phyloP scores from a whole-genome alignment of 2,329 filamentous ascomycete genomes.

The Didymella arachidicola region DNA sequence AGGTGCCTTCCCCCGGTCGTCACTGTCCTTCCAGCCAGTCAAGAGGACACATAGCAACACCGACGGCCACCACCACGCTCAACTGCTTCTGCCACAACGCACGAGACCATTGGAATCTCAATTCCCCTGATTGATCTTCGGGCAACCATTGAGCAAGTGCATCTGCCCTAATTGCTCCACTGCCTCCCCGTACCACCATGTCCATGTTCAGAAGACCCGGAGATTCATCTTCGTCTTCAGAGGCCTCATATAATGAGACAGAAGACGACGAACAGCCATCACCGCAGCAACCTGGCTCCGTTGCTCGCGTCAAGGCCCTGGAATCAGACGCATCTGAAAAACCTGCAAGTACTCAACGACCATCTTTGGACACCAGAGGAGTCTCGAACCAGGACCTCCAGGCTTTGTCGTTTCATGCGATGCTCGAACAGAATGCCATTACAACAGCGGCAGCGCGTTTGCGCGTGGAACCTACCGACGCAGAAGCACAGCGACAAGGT shows the following conservation, averaged over 20 bases:
- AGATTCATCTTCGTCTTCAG: slow-evolving; percentile 40
- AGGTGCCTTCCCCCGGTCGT: slow-evolving; percentile 30
- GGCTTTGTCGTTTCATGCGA: slow-evolving; percentile 54
- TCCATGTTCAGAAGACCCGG: slow-evolving; percentile 48
- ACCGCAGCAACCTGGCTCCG: slow-evolving; percentile 24
- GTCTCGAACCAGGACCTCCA: slow-evolving; percentile 40
- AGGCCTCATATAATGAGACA: slow-evolving; percentile 29
- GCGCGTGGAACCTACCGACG: slow-evolving; percentile 42
- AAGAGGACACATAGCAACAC: slow-evolving; percentile 18
- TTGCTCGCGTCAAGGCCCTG: slow-evolving; percentile 43
- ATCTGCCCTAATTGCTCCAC: not conserved
- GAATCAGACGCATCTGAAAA: slow-evolving; percentile 33
- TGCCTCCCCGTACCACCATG: slow-evolving; percentile 22
- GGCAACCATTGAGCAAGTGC: not conserved
- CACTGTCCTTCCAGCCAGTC: slow-evolving; percentile 30
- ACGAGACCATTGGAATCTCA: not conserved
- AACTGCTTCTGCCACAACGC: not conserved
- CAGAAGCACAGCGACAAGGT: slow-evolving; percentile 50
- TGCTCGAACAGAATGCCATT: slow-evolving; percentile 56
- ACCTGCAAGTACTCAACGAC: slow-evolving; percentile 18
- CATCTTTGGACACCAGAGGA: slow-evolving; percentile 27
- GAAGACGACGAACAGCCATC: slow-evolving; percentile 31
- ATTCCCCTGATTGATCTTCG: not conserved
- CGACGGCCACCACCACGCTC: not conserved
- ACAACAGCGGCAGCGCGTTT: slow-evolving; percentile 51